Evolutionary conservation across 805 yeast species (phyloP).

Genomic region (Saturnispora bothae): DNA sequence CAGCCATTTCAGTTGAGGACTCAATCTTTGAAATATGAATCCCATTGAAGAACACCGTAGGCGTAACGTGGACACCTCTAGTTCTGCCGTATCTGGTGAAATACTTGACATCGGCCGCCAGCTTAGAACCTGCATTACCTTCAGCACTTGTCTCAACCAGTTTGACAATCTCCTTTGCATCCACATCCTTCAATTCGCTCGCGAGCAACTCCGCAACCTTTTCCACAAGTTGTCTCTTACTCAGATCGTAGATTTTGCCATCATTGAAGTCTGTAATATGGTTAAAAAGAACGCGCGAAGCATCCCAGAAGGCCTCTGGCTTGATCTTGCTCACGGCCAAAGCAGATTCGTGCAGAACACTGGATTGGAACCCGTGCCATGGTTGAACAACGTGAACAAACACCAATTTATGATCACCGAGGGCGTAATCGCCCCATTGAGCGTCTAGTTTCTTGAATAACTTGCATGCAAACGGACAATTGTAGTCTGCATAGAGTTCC

Average conservation of each 20-base stretch:
- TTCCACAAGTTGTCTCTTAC: slow-evolving; percentile 46
- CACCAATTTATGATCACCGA: slow-evolving; percentile 46
- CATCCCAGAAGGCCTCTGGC: slow-evolving; percentile 47
- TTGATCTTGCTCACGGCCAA: slow-evolving; percentile 54
- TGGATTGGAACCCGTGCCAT: slow-evolving; percentile 70
- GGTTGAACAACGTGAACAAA: slow-evolving; percentile 77
- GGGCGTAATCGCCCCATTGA: slow-evolving; percentile 46
- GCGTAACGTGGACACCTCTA: slow-evolving; percentile 76
- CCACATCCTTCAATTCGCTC: neutral
- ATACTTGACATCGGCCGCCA: slow-evolving; percentile 57
- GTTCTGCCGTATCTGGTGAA: slow-evolving; percentile 66
- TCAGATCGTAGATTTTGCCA: slow-evolving; percentile 39
- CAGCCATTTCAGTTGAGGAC: slow-evolving; percentile 46
- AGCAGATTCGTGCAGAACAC: slow-evolving; percentile 57
- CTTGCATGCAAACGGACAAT: slow-evolving; percentile 67
- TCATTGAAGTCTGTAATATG: slow-evolving; percentile 51
- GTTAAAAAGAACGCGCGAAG: slow-evolving; percentile 45
- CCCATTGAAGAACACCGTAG: slow-evolving; percentile 67
- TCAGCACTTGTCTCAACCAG: slow-evolving; percentile 15
- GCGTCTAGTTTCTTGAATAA: slow-evolving; percentile 45
- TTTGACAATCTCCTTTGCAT: slow-evolving; percentile 25
- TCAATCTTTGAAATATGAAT: slow-evolving; percentile 46
- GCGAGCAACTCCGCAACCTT: slow-evolving; percentile 40
- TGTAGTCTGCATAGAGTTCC: slow-evolving; percentile 63
- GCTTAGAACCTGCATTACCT: slow-evolving; percentile 46